Percentiles rank a stretch among this genome's conserved stretches.
Conservation (phyloP, 352 stramenopile genomes). For the Pythium folliculosum region DNA sequence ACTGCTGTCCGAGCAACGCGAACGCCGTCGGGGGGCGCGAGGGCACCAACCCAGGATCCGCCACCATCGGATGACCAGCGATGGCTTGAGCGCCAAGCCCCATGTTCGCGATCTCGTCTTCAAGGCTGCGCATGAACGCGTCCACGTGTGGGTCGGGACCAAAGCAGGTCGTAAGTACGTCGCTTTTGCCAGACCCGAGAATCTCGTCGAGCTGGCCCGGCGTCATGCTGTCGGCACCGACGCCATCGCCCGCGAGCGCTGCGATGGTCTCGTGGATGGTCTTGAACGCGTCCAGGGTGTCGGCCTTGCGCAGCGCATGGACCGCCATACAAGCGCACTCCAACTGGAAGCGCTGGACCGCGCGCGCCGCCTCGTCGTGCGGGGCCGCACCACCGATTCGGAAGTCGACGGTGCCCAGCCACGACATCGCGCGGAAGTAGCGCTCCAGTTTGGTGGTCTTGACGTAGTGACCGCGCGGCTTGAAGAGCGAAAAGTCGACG, state of each 20-base stretch:
- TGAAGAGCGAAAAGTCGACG: constrained; percentile 32
- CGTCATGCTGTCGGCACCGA: constrained; percentile 17
- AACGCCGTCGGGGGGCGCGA: constrained; percentile 21
- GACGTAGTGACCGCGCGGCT: constrained; percentile 29
- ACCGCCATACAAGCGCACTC: constrained; percentile 22
- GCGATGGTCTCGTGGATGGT: constrained; percentile 9
- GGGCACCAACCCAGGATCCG: too few species aligned
- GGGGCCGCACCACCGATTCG: constrained; percentile 13
- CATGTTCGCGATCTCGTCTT: constrained; percentile 11
- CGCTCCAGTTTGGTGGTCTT: constrained; percentile 16
- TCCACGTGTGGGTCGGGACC: not conserved
- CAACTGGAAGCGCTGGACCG: constrained; percentile 19
- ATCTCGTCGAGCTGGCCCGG: constrained; percentile 19
- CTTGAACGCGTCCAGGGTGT: not conserved
- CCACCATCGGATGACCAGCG: constrained; percentile 9
- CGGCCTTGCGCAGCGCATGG: constrained; percentile 15
- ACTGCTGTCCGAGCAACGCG: constrained; percentile 23
- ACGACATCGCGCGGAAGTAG: constrained; percentile 28
- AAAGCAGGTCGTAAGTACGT: constrained; percentile 10
- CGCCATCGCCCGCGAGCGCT: not conserved
- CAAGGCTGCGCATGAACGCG: not conserved
- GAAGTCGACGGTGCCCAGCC: constrained; percentile 28
- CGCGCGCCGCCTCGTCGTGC: not conserved
- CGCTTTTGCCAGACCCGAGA: not conserved
- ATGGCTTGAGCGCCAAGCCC: constrained; percentile 19